Percentiles rank a stretch among this genome's conserved stretches.
Evolutionary conservation across 192 early-diverging fungal species (phyloP).

Genomic region (Podila minutissima): DNA sequence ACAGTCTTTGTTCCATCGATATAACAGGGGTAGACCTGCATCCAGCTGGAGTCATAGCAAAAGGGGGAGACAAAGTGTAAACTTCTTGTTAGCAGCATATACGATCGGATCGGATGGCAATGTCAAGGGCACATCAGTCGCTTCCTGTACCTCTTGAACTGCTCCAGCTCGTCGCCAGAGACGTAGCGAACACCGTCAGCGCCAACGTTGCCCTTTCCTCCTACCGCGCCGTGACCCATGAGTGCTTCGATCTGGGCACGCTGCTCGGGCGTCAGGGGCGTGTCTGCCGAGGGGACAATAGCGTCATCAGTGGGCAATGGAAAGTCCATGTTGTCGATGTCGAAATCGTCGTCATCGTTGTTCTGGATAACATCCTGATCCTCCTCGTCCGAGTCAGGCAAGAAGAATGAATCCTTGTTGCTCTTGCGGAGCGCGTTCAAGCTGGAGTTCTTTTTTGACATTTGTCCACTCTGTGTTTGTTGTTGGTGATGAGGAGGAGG

Average conservation of each 20-base stretch:
- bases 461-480: background rate
- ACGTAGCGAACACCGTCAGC: constrained; percentile 36
- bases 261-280: constrained; percentile 32
- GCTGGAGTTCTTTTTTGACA: constrained; percentile 43
- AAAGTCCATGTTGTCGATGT: constrained; percentile 66
- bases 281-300: background rate
- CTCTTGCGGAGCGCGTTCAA: constrained; percentile 57
- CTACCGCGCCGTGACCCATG: constrained; percentile 34
- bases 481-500: no score
- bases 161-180: constrained; percentile 40
- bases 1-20: constrained; percentile 71
- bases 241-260: constrained; percentile 36
- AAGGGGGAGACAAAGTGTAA: background rate
- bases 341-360: constrained; percentile 55
- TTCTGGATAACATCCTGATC: constrained; percentile 21
- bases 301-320: constrained; percentile 51
- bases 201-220: constrained; percentile 19
- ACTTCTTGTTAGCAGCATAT: no score
- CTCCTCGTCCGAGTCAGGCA: constrained; percentile 42
- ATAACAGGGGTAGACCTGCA: constrained; percentile 79
- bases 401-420: constrained; percentile 53
- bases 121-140: no score
- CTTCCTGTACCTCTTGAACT: constrained; percentile 34
- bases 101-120: background rate
- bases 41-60: constrained; percentile 58